These are phyloP conservation scores for Euclidium syriacum DNA, from an alignment of 345 rosid genomes.

Conservation along the genomic window DNA sequence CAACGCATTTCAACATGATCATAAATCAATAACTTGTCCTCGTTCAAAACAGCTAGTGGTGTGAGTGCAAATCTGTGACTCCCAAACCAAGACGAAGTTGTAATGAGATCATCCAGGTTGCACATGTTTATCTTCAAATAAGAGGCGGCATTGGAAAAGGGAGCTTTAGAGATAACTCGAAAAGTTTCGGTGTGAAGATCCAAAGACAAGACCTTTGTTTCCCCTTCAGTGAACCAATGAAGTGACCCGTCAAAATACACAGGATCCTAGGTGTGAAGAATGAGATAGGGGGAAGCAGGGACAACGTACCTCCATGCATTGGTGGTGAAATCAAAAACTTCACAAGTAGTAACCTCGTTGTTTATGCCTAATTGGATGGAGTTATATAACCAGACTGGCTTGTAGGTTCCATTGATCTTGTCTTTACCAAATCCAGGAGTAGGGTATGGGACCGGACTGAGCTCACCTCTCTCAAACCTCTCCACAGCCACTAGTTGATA, in stretches of 20 bases:
- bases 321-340: too few species aligned
- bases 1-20: not conserved
- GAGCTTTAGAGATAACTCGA: not conserved
- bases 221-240: too few species aligned
- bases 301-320: too few species aligned
- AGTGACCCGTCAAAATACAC: too few species aligned
- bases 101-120: not conserved
- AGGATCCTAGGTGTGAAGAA: not conserved
- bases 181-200: not conserved
- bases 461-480: not conserved
- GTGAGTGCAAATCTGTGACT: not conserved
- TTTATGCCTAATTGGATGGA: too few species aligned
- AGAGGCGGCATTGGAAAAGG: not conserved
- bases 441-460: not conserved
- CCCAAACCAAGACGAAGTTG: not conserved
- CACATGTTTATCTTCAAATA: not conserved
- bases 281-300: too few species aligned
- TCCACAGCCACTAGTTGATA: not conserved
- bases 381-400: too few species aligned
- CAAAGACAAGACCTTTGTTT: conserved; percentile 1
- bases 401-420: too few species aligned
- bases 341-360: too few species aligned
- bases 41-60: not conserved
- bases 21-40: not conserved
- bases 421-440: too few species aligned